Evolutionary conservation across 192 early-diverging fungal species (phyloP).

Genomic region (Hyaloraphidium curvatum): DNA sequence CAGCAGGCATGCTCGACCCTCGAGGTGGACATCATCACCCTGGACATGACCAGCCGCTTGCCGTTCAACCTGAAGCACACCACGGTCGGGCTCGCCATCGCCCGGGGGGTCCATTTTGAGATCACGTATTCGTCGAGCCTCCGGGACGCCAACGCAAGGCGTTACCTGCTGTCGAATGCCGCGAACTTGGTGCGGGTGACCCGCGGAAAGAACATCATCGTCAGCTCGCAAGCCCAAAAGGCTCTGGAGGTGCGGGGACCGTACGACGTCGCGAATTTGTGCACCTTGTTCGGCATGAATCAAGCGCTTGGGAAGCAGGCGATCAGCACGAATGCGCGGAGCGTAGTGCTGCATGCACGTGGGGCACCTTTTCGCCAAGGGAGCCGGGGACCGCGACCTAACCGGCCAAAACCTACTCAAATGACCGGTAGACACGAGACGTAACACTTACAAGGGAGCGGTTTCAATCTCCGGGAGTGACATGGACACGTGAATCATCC

Average conservation of each 20-base stretch:
- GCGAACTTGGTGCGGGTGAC: slow-evolving; percentile 42
- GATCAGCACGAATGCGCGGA: no score
- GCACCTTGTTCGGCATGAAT: no score
- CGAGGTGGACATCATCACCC: slow-evolving; percentile 64
- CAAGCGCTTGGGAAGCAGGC: no score
- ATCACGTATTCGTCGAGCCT: slow-evolving; percentile 45
- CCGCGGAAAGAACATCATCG: slow-evolving; percentile 56
- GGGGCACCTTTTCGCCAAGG: no score
- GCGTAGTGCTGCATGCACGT: no score
- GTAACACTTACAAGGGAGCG: no score
- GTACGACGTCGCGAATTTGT: slow-evolving; percentile 65
- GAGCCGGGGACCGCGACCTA: no score
- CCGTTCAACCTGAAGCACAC: slow-evolving; percentile 46
- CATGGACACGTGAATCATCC: no score
- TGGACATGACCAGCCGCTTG: slow-evolving; percentile 43
- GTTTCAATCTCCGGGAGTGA: no score
- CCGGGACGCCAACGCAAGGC: slow-evolving; percentile 35
- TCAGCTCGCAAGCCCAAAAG: slow-evolving; percentile 43
- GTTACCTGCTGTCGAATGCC: slow-evolving; percentile 45
- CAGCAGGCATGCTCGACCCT: slow-evolving; percentile 39
- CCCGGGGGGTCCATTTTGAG: slow-evolving; percentile 64
- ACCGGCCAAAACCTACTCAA: no score
- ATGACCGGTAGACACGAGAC: no score
- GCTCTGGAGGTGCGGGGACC: slow-evolving; percentile 55
- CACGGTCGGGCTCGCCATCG: slow-evolving; percentile 42